phyloP scores from a whole-genome alignment of 2,329 filamentous ascomycete genomes.

The Fusarium sp. region DNA sequence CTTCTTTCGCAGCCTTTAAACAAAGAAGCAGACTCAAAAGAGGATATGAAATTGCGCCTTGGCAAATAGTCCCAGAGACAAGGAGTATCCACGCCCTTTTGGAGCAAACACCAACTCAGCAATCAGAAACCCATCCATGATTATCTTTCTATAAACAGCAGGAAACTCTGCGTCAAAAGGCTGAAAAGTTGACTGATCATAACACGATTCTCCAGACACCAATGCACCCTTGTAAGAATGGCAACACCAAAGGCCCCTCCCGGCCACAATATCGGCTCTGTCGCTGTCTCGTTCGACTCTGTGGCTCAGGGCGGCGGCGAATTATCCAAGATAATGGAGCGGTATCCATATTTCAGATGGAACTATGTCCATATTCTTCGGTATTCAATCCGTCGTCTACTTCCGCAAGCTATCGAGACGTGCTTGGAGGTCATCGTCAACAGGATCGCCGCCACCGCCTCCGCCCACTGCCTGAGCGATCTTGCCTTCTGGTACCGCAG shows the following conservation, averaged over 20 bases:
- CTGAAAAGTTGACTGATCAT: slow-evolving; percentile 32
- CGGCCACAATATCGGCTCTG: neutral
- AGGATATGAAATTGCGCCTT: neutral
- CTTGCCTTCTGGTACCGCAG: slow-evolving; percentile 76
- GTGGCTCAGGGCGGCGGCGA: neutral
- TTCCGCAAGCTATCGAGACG: slow-evolving; percentile 86
- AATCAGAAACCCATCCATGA: slow-evolving; percentile 5
- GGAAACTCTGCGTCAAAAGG: slow-evolving; percentile 12
- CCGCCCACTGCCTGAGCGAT: slow-evolving; percentile 87
- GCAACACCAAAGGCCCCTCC: slow-evolving; percentile 17
- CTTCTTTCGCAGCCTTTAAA: neutral
- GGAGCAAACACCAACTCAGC: neutral
- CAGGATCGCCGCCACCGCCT: slow-evolving; percentile 66
- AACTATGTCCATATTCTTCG: neutral
- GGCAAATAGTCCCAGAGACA: neutral
- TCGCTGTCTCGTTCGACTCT: neutral
- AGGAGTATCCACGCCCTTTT: neutral
- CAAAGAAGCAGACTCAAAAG: neutral
- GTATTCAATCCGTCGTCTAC: slow-evolving; percentile 45
- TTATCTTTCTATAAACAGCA: slow-evolving; percentile 33
- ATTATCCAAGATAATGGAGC: neutral
- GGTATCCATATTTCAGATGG: neutral
- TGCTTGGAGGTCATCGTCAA: slow-evolving; percentile 95
- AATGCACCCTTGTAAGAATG: slow-evolving; percentile 38
- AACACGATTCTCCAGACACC: slow-evolving; percentile 42